Percentiles rank a stretch among this genome's conserved stretches.
Evolutionary conservation across 1,284 basidiomycete genomes (phyloP).

Genomic region (Rhodofomes roseus): DNA sequence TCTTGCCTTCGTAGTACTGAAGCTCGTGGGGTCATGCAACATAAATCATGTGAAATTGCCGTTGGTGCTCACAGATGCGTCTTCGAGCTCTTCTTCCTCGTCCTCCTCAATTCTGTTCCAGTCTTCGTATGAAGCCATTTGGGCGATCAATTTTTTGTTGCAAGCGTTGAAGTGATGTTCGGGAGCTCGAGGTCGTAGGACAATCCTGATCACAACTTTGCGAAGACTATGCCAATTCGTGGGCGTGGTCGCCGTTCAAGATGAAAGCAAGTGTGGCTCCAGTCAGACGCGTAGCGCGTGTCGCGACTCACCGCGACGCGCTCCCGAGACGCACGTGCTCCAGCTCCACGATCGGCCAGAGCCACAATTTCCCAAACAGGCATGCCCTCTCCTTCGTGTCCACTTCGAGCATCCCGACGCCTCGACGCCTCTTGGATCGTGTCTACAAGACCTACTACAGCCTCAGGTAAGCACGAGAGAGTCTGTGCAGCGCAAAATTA

Average conservation of each 20-base stretch:
- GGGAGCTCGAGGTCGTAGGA: too few relatives aligned
- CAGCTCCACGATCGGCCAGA: not conserved
- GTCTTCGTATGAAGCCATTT: constrained; percentile 63
- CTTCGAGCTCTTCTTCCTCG: constrained; percentile 76
- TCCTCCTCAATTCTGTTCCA: constrained; percentile 75
- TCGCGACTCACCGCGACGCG: not conserved
- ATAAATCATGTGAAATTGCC: constrained; percentile 2
- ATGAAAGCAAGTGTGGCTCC: not conserved
- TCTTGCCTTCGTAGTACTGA: constrained; percentile 70
- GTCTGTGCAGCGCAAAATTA: too few relatives aligned
- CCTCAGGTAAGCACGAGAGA: not conserved
- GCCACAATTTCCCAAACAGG: not conserved
- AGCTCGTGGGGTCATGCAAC: not conserved
- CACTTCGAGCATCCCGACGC: not conserved
- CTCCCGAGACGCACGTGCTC: not conserved
- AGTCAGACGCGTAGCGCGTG: not conserved
- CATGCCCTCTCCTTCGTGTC: not conserved
- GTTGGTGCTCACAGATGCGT: constrained; percentile 48
- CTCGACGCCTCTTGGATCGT: not conserved
- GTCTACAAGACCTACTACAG: not conserved
- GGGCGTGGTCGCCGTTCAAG: too few relatives aligned
- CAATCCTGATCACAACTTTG: too few relatives aligned
- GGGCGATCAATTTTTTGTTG: not conserved
- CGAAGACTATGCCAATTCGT: too few relatives aligned
- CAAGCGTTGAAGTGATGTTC: too few relatives aligned